phyloP scores from a whole-genome alignment of 129 eudicot genomes.

The Heracleum sosnowskyi region DNA sequence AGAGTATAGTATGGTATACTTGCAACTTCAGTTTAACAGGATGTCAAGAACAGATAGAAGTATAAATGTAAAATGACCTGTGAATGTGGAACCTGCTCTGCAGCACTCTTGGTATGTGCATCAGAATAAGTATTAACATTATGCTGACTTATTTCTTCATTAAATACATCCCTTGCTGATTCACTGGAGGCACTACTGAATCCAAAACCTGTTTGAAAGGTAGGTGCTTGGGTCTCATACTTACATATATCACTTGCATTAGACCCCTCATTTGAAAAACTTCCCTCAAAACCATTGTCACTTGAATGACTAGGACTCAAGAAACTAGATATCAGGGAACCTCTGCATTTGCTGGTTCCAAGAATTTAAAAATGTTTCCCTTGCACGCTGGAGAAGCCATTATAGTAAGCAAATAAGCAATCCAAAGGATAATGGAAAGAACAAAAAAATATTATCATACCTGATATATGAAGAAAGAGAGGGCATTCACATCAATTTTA shows the following conservation, averaged over 20 bases:
- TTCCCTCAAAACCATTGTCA: conserved; percentile 58
- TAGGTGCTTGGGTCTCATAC: conserved; percentile 55
- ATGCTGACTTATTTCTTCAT: conserved; percentile 25
- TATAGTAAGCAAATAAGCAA: conserved; percentile 21
- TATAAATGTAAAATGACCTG: conserved; percentile 24
- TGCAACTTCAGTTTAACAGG: background rate
- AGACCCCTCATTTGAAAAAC: conserved; percentile 69
- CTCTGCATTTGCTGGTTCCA: conserved; percentile 80
- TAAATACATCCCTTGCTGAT: conserved; percentile 32
- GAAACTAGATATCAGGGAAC: conserved; percentile 68
- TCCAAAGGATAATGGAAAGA: conserved; percentile 2
- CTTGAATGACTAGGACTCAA: conserved; percentile 64
- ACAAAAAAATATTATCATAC: conserved; percentile 21
- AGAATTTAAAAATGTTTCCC: conserved; percentile 72
- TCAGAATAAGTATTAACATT: conserved; percentile 19
- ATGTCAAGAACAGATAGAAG: background rate
- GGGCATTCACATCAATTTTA: conserved; percentile 29
- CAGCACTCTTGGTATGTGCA: conserved; percentile 20
- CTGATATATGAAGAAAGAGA: conserved; percentile 62
- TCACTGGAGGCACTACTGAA: conserved; percentile 44
- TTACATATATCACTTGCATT: conserved; percentile 66
- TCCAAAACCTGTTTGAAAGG: conserved; percentile 42
- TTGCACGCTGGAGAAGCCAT: conserved; percentile 60
- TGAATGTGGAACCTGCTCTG: conserved; percentile 25
- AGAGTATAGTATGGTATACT: background rate